Evolutionary conservation across 2,329 filamentous ascomycete genomes (phyloP).

Genomic region (Alternaria sp.): DNA sequence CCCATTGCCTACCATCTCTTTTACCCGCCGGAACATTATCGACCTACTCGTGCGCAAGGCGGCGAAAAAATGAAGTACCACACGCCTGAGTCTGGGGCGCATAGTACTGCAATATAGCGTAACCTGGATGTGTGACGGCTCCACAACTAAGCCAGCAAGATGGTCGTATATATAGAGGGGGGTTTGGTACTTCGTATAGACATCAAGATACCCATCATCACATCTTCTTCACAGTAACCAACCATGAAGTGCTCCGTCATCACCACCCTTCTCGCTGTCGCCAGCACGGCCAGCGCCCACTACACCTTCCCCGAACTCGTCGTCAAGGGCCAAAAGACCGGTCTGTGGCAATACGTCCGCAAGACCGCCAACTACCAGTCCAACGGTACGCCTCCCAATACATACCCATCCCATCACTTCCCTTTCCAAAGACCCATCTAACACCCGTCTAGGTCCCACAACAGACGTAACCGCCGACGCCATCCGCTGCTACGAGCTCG

Average conservation of each 20-base stretch:
- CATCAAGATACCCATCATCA: neutral
- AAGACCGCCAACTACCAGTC: constrained; percentile 46
- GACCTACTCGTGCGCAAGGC: neutral
- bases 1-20: constrained; percentile 10
- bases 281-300: constrained; percentile 36
- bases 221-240: neutral
- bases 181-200: neutral
- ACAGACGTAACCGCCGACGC: constrained; percentile 37
- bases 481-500: constrained; percentile 45
- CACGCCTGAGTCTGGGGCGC: constrained; percentile 1
- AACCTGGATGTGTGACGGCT: neutral
- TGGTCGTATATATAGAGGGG: constrained; percentile 12
- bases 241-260: constrained; percentile 38
- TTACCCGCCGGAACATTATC: constrained; percentile 29
- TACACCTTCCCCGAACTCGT: constrained; percentile 45
- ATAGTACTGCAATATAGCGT: constrained; percentile 6
- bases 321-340: constrained; percentile 26
- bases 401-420: constrained; percentile 7
- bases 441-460: constrained; percentile 11
- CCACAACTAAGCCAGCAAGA: neutral
- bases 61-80: constrained; percentile 11
- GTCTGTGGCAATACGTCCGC: constrained; percentile 45
- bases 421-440: constrained; percentile 2
- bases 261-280: constrained; percentile 24
- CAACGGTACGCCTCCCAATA: constrained; percentile 30